These are phyloP conservation scores for Pyrenochaeta sp. DNA, from an alignment of 2,329 filamentous ascomycete genomes.

Conservation along the genomic window DNA sequence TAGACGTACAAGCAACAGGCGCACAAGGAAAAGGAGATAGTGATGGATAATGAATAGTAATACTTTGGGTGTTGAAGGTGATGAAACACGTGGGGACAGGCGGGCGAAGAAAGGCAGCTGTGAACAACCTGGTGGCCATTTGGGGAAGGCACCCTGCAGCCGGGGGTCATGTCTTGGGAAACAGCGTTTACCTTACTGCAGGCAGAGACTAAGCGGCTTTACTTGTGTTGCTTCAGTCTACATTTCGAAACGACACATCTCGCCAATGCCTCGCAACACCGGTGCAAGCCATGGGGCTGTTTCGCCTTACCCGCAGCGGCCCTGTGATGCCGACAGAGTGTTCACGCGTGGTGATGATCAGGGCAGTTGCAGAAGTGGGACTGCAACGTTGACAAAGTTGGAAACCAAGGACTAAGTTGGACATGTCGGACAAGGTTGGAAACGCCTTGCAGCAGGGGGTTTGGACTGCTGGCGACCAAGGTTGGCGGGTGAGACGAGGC, in stretches of 20 bases:
- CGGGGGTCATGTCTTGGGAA: neutral
- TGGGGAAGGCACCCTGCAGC: slow-evolving; percentile 3
- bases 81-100: slow-evolving; percentile 22
- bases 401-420: neutral
- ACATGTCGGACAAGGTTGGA: neutral
- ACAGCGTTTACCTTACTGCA: slow-evolving; percentile 1
- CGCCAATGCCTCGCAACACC: neutral
- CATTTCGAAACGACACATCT: neutral
- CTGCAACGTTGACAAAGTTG: neutral
- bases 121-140: slow-evolving; percentile 6
- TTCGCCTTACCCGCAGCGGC: neutral
- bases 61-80: slow-evolving; percentile 8
- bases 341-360: neutral
- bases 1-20: neutral
- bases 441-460: neutral
- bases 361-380: neutral
- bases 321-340: neutral
- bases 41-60: slow-evolving; percentile 4
- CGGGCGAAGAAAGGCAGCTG: neutral
- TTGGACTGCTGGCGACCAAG: neutral
- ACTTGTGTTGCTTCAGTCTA: slow-evolving; percentile 6
- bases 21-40: neutral
- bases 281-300: neutral
- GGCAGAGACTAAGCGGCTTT: slow-evolving; percentile 1
- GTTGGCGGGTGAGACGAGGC: slow-evolving; percentile 1